Percentiles rank a stretch among this genome's conserved stretches.
These are phyloP conservation scores for Paracorniculantispora psalliotae DNA, from an alignment of 2,329 filamentous ascomycete genomes.

Conservation along the genomic window DNA sequence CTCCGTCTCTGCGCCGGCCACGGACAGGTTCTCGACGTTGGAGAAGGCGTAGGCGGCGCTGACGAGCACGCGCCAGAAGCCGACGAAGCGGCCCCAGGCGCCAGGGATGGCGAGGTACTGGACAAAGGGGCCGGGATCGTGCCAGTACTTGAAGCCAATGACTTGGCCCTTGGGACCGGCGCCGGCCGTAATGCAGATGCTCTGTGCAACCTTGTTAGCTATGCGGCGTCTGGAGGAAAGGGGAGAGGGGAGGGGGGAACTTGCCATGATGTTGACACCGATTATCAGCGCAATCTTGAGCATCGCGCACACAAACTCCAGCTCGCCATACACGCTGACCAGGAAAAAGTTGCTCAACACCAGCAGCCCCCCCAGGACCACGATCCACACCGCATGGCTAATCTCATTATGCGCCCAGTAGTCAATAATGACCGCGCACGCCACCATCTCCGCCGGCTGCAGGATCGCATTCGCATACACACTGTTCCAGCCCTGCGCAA, in stretches of 20 bases:
- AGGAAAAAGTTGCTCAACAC: slow-evolving; percentile 50
- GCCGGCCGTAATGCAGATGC: slow-evolving; percentile 52
- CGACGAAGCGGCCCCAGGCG: slow-evolving; percentile 46
- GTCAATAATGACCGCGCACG: slow-evolving; percentile 47
- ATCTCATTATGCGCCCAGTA: slow-evolving; percentile 34
- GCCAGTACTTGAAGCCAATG: slow-evolving; percentile 58
- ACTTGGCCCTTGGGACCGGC: slow-evolving; percentile 53
- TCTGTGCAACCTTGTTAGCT: neutral
- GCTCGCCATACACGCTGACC: slow-evolving; percentile 53
- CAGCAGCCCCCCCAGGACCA: slow-evolving; percentile 49
- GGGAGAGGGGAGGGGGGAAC: neutral
- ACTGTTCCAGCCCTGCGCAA: slow-evolving; percentile 51
- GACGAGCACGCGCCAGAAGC: slow-evolving; percentile 28
- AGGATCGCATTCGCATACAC: slow-evolving; percentile 45
- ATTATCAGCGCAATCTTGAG: slow-evolving; percentile 55
- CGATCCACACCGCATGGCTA: slow-evolving; percentile 51
- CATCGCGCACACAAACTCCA: slow-evolving; percentile 53
- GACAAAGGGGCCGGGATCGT: slow-evolving; percentile 48
- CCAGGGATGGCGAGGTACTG: slow-evolving; percentile 44
- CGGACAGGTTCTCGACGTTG: slow-evolving; percentile 48
- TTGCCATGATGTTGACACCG: slow-evolving; percentile 60
- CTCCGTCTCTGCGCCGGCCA: slow-evolving; percentile 46
- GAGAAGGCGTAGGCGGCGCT: slow-evolving; percentile 43
- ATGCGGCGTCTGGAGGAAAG: neutral
- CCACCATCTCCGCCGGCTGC: slow-evolving; percentile 50